Conservation (phyloP, 495 filamentous ascomycete species). For the Xylaria curta region DNA sequence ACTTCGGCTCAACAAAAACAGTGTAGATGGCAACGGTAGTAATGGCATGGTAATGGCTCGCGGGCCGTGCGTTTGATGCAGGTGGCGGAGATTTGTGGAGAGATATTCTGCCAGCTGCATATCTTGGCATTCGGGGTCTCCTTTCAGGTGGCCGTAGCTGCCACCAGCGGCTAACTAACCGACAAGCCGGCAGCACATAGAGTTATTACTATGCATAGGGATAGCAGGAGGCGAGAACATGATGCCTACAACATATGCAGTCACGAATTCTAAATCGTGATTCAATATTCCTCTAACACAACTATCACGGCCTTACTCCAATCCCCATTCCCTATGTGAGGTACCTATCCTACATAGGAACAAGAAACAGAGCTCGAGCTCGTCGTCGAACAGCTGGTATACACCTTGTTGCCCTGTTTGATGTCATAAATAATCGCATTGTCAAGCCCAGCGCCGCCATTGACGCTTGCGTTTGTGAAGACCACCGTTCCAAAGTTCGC, state of each 20-base stretch:
- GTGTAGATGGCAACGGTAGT: not conserved
- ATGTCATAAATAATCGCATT: slow-evolving; percentile 60
- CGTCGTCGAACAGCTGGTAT: slow-evolving; percentile 52
- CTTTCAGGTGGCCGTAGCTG: not conserved
- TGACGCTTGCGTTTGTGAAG: slow-evolving; percentile 53
- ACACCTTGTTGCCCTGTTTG: slow-evolving; percentile 54
- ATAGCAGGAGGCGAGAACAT: not conserved
- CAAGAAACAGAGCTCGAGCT: slow-evolving; percentile 47
- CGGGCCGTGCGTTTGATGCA: slow-evolving; percentile 5
- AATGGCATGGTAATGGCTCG: not conserved
- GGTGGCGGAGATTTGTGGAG: not conserved
- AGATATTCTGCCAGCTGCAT: not conserved
- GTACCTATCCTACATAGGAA: slow-evolving; percentile 34
- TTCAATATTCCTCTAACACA: not conserved
- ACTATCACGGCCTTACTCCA: not conserved
- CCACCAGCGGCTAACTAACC: not conserved
- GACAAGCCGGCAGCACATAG: too few species aligned
- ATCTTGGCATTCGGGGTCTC: not conserved
- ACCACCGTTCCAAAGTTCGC: slow-evolving; percentile 59
- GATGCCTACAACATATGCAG: not conserved
- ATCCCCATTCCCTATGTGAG: not conserved
- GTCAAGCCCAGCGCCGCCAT: slow-evolving; percentile 44
- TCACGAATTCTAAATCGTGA: not conserved
- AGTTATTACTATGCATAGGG: not conserved
- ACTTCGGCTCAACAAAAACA: slow-evolving; percentile 8